These are phyloP conservation scores for Beauveria scarabaeidicola DNA, from an alignment of 2,329 filamentous ascomycete species.

Conservation along the genomic window DNA sequence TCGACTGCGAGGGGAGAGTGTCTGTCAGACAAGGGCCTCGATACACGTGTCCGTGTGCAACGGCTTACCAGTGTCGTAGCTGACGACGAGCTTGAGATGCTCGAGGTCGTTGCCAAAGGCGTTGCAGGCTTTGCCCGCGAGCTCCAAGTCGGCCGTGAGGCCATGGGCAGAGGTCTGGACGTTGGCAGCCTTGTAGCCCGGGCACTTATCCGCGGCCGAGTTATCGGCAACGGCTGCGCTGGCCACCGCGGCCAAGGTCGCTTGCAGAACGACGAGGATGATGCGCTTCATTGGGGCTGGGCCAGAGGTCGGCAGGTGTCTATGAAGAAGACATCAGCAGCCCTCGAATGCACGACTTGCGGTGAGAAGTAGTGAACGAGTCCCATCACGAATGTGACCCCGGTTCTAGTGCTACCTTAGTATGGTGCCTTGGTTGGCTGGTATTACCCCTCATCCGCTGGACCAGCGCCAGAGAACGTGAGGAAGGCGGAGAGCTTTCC, in stretches of 20 bases:
- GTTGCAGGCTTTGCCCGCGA: constrained; percentile 19
- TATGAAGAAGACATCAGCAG: not conserved
- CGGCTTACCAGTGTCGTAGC: constrained; percentile 53
- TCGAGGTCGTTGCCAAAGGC: constrained; percentile 18
- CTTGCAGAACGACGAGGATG: not conserved
- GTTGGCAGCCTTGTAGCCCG: constrained; percentile 56
- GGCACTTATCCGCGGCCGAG: constrained; percentile 32
- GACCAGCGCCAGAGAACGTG: not conserved
- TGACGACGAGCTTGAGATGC: constrained; percentile 45
- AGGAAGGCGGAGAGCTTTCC: not conserved
- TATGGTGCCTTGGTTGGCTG: not conserved
- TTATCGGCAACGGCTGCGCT: not conserved
- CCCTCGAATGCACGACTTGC: not conserved
- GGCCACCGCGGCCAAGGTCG: not conserved
- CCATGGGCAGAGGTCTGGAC: constrained; percentile 39
- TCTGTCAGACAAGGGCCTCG: not conserved
- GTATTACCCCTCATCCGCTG: not conserved
- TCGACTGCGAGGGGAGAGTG: constrained; percentile 38
- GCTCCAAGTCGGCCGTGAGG: constrained; percentile 32
- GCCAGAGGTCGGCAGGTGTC: not conserved
- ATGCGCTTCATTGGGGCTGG: constrained; percentile 2
- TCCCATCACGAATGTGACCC: not conserved
- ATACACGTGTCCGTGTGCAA: constrained; percentile 34
- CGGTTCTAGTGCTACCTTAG: not conserved
- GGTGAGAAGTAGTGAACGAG: not conserved